Evolutionary conservation across 208 protist species (phyloP).

Genomic region (Crithidia fasciculata): DNA sequence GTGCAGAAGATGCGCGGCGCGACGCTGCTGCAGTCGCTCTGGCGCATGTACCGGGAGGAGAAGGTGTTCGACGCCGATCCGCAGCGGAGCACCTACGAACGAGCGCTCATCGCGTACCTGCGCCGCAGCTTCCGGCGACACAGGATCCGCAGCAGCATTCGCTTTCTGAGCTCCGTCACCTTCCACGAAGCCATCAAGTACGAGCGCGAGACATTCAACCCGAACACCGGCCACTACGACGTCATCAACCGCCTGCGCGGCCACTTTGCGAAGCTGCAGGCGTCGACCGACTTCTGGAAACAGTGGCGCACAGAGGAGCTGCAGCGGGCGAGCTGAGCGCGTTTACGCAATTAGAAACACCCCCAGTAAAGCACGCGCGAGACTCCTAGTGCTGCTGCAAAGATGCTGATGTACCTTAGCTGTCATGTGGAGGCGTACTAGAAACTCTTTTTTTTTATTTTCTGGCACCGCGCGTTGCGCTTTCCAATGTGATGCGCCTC

Average conservation of each 20-base stretch:
- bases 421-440: too few species aligned
- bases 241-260: constrained; percentile 67
- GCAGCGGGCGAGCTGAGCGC: constrained; percentile 3
- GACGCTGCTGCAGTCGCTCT: constrained; percentile 82
- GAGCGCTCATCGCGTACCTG: constrained; percentile 43
- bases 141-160: constrained; percentile 42
- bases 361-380: neutral
- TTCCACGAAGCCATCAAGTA: constrained; percentile 64
- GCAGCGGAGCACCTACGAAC: constrained; percentile 31
- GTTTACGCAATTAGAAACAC: neutral
- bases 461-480: neutral
- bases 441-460: neutral
- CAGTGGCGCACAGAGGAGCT: constrained; percentile 10
- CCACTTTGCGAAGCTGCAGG: constrained; percentile 47
- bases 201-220: constrained; percentile 66
- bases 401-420: too few species aligned
- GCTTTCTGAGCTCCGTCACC: constrained; percentile 42
- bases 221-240: constrained; percentile 66
- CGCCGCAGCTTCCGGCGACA: constrained; percentile 63
- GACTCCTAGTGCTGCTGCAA: neutral
- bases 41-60: constrained; percentile 74
- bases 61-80: constrained; percentile 61
- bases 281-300: constrained; percentile 34
- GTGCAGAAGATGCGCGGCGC: constrained; percentile 72
- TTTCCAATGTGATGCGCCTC: too few species aligned